These are phyloP conservation scores for Dioscorea zingiberensis DNA, from an alignment of 106 monocot genomes.

Conservation along the genomic window DNA sequence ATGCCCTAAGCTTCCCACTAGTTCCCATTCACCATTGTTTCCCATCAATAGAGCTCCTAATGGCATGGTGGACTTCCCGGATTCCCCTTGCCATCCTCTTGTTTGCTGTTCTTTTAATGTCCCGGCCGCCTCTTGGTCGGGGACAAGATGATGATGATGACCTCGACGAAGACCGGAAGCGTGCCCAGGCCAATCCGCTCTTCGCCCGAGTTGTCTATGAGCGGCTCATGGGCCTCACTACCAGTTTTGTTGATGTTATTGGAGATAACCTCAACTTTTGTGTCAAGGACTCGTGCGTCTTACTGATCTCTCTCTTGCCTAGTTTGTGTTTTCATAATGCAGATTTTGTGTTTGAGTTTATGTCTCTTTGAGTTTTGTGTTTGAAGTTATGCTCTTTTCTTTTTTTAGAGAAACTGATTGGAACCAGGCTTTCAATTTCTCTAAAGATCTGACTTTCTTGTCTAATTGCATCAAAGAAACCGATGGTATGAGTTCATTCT, in stretches of 20 bases:
- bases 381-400: neutral
- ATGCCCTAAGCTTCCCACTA: neutral
- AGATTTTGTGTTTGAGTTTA: neutral
- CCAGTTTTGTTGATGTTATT: conserved; percentile 19
- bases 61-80: neutral
- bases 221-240: conserved; percentile 24
- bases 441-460: conserved; percentile 39
- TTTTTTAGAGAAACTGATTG: conserved; percentile 47
- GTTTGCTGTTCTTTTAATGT: neutral
- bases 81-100: neutral
- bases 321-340: neutral
- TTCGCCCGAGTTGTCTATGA: conserved; percentile 27
- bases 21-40: neutral
- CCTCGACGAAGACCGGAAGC: neutral
- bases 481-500: conserved; percentile 14
- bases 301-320: neutral
- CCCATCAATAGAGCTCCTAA: neutral
- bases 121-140: neutral
- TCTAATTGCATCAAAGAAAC: conserved; percentile 41
- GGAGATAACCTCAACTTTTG: conserved; percentile 25
- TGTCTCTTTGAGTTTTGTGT: neutral
- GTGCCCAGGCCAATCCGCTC: conserved; percentile 3
- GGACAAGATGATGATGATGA: conserved; percentile 13
- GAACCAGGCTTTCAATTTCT: conserved; percentile 70
- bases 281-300: conserved; percentile 33